Conservation (phyloP, 306 rosid genomes). For the Sicyos edulis region DNA sequence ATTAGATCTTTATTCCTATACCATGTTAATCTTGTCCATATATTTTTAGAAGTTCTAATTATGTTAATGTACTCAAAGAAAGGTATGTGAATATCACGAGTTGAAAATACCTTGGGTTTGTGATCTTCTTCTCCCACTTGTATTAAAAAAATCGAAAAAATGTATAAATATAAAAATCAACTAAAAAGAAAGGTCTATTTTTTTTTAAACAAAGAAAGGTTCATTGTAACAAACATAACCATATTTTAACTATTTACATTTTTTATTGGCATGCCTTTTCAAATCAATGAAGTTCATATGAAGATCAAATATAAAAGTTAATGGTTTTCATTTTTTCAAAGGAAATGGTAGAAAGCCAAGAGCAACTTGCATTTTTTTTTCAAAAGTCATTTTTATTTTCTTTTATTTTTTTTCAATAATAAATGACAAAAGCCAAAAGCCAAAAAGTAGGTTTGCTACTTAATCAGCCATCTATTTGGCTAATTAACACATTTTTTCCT, state of each 20-base stretch:
- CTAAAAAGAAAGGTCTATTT: no score
- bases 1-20: no score
- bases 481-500: neutral
- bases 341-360: neutral
- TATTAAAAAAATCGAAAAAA: no score
- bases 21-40: neutral
- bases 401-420: neutral
- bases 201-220: no score
- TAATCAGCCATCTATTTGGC: neutral
- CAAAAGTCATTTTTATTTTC: neutral
- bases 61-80: neutral
- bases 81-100: no score
- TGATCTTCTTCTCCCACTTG: no score
- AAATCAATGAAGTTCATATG: neutral
- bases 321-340: neutral
- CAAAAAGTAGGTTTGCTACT: neutral
- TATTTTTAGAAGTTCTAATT: neutral
- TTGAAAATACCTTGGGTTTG: no score
- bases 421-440: conserved; percentile 10
- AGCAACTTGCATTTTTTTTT: neutral
- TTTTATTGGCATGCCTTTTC: neutral
- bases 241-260: neutral
- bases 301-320: neutral
- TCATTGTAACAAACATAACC: neutral
- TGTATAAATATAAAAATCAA: no score